These are phyloP conservation scores for Penicillium goetzii DNA, from an alignment of 495 filamentous ascomycete genomes.

Conservation along the genomic window DNA sequence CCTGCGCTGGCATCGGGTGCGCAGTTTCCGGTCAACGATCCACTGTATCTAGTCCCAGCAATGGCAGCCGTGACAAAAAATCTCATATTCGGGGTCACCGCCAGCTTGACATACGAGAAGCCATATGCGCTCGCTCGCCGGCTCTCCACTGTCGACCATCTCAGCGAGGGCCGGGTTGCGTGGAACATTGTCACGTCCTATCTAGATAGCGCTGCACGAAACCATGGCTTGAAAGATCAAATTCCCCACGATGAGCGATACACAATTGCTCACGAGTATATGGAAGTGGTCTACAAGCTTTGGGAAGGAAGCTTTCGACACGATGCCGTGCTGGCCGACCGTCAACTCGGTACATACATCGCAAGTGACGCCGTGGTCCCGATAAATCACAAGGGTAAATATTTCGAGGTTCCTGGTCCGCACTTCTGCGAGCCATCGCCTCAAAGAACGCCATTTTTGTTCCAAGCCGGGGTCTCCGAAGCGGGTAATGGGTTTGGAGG, in stretches of 20 bases:
- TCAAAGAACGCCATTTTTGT: background rate
- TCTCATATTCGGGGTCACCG: slow-evolving; percentile 57
- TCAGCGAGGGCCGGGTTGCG: slow-evolving; percentile 34
- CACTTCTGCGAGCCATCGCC: background rate
- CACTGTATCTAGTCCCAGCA: slow-evolving; percentile 52
- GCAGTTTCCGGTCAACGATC: slow-evolving; percentile 46
- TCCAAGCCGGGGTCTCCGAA: background rate
- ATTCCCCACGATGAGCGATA: slow-evolving; percentile 67
- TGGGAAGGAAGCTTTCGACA: slow-evolving; percentile 69
- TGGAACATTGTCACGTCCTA: background rate
- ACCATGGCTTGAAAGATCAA: background rate
- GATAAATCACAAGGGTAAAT: background rate
- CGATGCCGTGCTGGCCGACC: slow-evolving; percentile 55
- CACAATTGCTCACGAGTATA: slow-evolving; percentile 67
- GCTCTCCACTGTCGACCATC: slow-evolving; percentile 62
- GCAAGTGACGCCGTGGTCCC: background rate
- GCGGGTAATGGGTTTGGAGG: background rate
- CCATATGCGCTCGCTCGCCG: slow-evolving; percentile 62
- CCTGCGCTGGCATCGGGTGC: slow-evolving; percentile 36
- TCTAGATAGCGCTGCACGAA: background rate
- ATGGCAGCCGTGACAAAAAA: slow-evolving; percentile 62
- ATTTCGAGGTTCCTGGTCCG: background rate
- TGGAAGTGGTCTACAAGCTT: slow-evolving; percentile 69
- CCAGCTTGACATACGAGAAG: slow-evolving; percentile 57
- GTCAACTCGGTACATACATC: background rate